These are phyloP conservation scores for Strombidium stylifer DNA, from an alignment of 73 alveolate species.

Conservation along the genomic window DNA sequence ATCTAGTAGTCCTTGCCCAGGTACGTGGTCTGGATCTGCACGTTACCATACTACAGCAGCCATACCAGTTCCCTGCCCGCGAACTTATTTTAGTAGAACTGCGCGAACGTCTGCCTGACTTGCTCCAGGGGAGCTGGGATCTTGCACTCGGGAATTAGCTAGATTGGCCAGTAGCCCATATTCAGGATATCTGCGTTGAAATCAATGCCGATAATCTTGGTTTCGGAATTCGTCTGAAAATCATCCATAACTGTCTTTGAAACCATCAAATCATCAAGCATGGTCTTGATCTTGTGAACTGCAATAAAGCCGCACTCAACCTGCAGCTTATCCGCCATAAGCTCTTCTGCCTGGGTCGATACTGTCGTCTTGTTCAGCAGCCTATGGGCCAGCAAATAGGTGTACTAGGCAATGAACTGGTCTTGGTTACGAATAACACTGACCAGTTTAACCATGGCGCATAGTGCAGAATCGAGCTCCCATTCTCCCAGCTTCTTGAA, in stretches of 20 bases:
- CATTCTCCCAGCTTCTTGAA: conserved; percentile 72
- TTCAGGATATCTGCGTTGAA: conserved; percentile 63
- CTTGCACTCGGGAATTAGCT: conserved; percentile 61
- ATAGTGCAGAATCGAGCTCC: conserved; percentile 67
- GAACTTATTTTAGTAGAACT: conserved; percentile 64
- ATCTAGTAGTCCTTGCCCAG: conserved; percentile 42
- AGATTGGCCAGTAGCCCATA: conserved; percentile 78
- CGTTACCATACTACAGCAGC: conserved; percentile 49
- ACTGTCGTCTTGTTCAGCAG: conserved; percentile 64
- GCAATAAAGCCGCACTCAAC: conserved; percentile 78
- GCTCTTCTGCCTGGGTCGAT: conserved; percentile 69
- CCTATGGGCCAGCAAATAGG: conserved; percentile 69
- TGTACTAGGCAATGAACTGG: conserved; percentile 71
- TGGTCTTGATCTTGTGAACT: conserved; percentile 68
- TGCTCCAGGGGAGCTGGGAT: conserved; percentile 57
- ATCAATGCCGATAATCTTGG: conserved; percentile 40
- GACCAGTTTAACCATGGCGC: conserved; percentile 78
- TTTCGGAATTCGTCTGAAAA: conserved; percentile 44
- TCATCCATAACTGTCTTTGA: conserved; percentile 64
- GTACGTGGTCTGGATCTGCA: conserved; percentile 40
- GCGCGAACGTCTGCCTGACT: conserved; percentile 42
- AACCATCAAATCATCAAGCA: conserved; percentile 80
- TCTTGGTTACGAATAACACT: conserved; percentile 76
- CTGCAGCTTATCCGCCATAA: conserved; percentile 75
- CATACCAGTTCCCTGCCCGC: conserved; percentile 58